Conservation (phyloP, 495 filamentous ascomycete species). For the Tuber brumale region DNA sequence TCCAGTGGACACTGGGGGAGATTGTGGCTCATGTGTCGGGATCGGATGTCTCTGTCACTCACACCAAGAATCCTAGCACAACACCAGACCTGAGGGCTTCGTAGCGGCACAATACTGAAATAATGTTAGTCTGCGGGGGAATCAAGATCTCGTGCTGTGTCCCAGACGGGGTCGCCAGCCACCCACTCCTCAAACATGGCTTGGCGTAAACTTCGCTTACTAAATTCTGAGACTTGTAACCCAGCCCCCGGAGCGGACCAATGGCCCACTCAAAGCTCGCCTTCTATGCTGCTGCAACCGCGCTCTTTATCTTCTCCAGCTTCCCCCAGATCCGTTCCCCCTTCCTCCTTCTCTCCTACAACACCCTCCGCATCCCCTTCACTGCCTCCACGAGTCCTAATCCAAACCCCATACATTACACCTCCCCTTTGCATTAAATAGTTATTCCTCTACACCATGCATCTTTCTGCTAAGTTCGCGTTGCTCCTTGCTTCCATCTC, state of each 20-base stretch:
- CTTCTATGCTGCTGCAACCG: neutral
- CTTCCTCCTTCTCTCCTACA: constrained; percentile 35
- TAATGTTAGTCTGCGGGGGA: neutral
- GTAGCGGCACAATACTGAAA: neutral
- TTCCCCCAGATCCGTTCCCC: constrained; percentile 39
- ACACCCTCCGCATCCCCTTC: constrained; percentile 34
- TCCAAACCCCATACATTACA: constrained; percentile 10
- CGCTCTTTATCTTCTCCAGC: constrained; percentile 42
- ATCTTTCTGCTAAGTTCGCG: constrained; percentile 42
- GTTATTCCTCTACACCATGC: constrained; percentile 35
- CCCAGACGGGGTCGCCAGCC: constrained; percentile 9
- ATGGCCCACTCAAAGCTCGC: neutral
- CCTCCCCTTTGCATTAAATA: constrained; percentile 14
- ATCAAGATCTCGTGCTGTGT: neutral
- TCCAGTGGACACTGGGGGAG: neutral
- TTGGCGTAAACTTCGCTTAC: neutral
- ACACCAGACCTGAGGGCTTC: too few species aligned
- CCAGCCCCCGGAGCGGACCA: neutral
- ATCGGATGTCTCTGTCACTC: neutral
- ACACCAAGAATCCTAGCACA: neutral
- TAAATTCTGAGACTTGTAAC: neutral
- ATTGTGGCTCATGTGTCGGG: neutral
- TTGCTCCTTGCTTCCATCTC: constrained; percentile 44
- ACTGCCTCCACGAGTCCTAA: constrained; percentile 31
- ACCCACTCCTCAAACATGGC: neutral